Conservation (phyloP, 163 green algal genomes). For the Scenedesmus sp. region DNA sequence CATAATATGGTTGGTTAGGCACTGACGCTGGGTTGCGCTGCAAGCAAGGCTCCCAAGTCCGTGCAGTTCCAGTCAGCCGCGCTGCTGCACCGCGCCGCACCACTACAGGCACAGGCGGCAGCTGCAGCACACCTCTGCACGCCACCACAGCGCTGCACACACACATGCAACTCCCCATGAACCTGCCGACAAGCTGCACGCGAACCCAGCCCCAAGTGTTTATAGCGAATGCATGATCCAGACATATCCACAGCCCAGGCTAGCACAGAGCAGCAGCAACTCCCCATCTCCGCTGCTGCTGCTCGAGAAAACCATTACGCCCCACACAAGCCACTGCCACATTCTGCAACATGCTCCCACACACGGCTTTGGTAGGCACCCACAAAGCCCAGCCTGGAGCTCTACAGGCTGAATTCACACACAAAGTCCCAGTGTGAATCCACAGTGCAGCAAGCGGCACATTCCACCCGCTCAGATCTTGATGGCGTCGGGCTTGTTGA, state of each 20-base stretch:
- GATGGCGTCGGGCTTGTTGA: constrained; percentile 45
- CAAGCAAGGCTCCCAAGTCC: background rate
- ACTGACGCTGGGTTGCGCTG: background rate
- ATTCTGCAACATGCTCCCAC: background rate
- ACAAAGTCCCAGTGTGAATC: background rate
- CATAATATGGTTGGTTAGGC: background rate
- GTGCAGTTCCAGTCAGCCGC: background rate
- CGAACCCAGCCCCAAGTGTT: background rate
- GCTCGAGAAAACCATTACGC: background rate
- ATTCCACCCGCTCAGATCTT: constrained; percentile 35
- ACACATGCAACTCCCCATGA: background rate
- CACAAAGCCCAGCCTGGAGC: background rate
- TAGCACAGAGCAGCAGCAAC: background rate
- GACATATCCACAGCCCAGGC: background rate
- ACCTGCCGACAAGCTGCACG: background rate
- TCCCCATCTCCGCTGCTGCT: background rate
- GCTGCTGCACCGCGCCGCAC: background rate
- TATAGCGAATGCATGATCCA: background rate
- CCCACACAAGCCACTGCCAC: background rate
- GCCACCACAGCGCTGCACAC: background rate
- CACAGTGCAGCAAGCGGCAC: background rate
- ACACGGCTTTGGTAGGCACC: background rate
- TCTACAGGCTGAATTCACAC: background rate
- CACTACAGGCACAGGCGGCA: background rate
- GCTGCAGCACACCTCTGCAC: background rate